Evolutionary conservation across 352 stramenopile genomes (phyloP).

Genomic region (Pythium vanterpoolii): DNA sequence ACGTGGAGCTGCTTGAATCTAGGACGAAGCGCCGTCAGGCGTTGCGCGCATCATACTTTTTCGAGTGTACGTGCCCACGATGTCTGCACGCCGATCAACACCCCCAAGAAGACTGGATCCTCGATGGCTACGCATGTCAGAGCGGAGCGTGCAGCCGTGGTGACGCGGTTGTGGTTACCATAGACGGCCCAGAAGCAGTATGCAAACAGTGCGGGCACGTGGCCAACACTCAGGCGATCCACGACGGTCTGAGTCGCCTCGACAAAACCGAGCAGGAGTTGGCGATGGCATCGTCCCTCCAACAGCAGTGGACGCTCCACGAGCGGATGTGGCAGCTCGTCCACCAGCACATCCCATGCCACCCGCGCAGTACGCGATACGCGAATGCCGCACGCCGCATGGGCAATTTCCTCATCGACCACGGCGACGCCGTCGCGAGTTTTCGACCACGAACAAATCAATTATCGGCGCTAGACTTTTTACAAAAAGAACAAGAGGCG

Average conservation of each 20-base stretch:
- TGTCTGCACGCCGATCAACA: conserved; percentile 2
- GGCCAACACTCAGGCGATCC: neutral
- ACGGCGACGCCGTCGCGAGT: conserved; percentile 6
- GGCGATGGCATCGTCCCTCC: neutral
- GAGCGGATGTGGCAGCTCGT: conserved; percentile 6
- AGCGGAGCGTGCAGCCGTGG: neutral
- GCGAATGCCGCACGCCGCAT: conserved; percentile 5
- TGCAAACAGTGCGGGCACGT: conserved; percentile 6
- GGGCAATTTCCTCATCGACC: conserved; percentile 27
- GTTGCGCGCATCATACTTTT: conserved; percentile 66
- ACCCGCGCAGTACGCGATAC: conserved; percentile 13
- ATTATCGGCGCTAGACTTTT: conserved; percentile 4
- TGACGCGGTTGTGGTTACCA: neutral
- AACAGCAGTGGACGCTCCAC: neutral
- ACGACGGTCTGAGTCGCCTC: neutral
- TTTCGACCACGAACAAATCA: neutral
- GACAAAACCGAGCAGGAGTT: neutral
- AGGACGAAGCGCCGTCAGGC: conserved; percentile 28
- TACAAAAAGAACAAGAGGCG: conserved; percentile 10
- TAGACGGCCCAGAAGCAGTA: neutral
- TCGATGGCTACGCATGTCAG: conserved; percentile 20
- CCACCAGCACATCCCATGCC: conserved; percentile 1
- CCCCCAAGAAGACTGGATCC: conserved; percentile 2
- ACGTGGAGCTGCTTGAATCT: conserved; percentile 63
- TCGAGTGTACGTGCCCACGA: conserved; percentile 45